Base-by-base conservation (phyloP, 169 alveolate species). In the Pseudocohnilembus persalinus region DNA sequence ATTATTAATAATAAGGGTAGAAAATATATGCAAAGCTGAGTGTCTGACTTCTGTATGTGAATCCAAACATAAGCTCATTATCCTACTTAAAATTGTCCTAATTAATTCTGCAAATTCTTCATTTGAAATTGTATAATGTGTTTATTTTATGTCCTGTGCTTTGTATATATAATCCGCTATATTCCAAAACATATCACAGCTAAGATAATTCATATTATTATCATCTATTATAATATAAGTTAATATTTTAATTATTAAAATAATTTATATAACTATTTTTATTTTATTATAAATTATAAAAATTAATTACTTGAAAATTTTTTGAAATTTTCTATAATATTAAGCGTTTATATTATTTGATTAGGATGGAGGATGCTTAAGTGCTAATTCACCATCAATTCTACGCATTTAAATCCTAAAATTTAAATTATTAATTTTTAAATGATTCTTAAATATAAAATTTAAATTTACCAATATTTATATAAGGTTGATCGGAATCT, bases 161-260 rank as follows among this genome's bases (percentile, higher is more conserved):
- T 79, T 79, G 26, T 33, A 68, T 26, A 79, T 29, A 63, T 49
- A 32, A 30, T 79, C 84, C n/a, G 76, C 84, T 16, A 79, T 79
- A 79, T 79, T 68, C 84, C 84, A 79, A 64, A 79, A 72, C 84
- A 79, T 79, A 63, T 79, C 84, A 79, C 84, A 79, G n/a, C 76
- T 49, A 49, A 79, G 29, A 63, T 79, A 79, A 63, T 79, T 79
- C 4, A 79, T 79, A 79, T 79, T 79, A 29, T 79, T 79, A 29
- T 79, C 84, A 79, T 79, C 84, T 79, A 31, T 77, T 20, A 33
- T 27, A 27, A 31, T 31, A 29, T 76, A 29, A 1, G 1, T 29
- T 25, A 25, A 73, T 73, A 25, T 73, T 11, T 75, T 6, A 29
- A 29, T 30, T n/a, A n/a, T 29, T 6, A 75, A 29, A 6, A 6